phyloP scores from a whole-genome alignment of 257 asterid species.

The Verbena officinalis region DNA sequence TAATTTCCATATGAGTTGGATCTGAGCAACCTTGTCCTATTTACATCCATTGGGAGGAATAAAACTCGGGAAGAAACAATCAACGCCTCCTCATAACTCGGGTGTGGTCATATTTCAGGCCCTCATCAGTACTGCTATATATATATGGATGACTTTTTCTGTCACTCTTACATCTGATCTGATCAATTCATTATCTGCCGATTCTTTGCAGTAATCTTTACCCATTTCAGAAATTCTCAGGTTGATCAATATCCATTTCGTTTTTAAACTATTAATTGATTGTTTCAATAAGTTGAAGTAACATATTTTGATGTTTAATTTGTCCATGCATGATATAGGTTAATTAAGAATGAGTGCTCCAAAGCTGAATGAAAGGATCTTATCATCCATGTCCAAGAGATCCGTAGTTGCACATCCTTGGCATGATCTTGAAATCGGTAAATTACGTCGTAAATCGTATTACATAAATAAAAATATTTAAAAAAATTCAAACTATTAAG shows the following conservation, averaged over 20 bases:
- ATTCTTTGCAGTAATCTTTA: neutral
- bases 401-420: slow-evolving; percentile 78
- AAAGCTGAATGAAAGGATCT: slow-evolving; percentile 60
- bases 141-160: neutral
- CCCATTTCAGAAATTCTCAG: neutral
- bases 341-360: slow-evolving; percentile 17
- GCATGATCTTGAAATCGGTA: slow-evolving; percentile 85
- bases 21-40: neutral
- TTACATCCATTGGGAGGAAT: neutral
- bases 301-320: too few species aligned
- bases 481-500: neutral
- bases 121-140: neutral
- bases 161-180: too few species aligned
- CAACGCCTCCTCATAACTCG: neutral
- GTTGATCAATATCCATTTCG: neutral
- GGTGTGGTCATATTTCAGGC: neutral
- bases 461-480: neutral
- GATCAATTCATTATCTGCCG: neutral
- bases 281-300: too few species aligned
- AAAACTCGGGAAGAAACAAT: neutral
- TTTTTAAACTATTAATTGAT: too few species aligned
- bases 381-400: slow-evolving; percentile 68
- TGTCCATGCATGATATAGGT: slow-evolving; percentile 14
- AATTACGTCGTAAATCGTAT: neutral
- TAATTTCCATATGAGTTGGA: neutral